These are phyloP conservation scores for Sugiyamaella xylanicola DNA, from an alignment of 1,139 yeast species.

Conservation along the genomic window DNA sequence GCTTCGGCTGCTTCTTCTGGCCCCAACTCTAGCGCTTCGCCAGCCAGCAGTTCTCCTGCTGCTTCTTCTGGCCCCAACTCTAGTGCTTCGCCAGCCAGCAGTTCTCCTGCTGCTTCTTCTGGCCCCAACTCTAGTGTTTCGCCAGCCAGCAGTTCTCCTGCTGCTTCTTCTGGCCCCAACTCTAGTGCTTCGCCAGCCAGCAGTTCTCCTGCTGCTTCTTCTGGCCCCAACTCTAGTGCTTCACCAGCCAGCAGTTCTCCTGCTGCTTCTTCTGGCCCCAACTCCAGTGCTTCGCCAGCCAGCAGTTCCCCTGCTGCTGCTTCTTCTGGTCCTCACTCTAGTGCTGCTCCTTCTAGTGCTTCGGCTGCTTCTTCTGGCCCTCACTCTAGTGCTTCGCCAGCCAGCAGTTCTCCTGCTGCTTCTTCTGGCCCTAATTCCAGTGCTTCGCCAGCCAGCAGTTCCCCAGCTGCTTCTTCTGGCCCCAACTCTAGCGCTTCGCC, in stretches of 20 bases:
- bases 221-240: conserved; percentile 3
- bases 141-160: neutral
- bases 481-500: neutral
- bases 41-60: conserved; percentile 2
- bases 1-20: neutral
- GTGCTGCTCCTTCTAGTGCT: neutral
- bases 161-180: conserved; percentile 1
- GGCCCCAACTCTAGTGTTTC: neutral
- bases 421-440: neutral
- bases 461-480: neutral
- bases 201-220: conserved; percentile 1
- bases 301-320: conserved; percentile 9
- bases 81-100: neutral
- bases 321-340: conserved; percentile 7
- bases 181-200: neutral
- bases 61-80: neutral
- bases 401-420: neutral
- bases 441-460: neutral
- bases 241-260: neutral
- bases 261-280: neutral
- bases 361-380: conserved; percentile 5
- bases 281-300: neutral
- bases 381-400: neutral
- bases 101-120: neutral
- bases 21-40: neutral